Evolutionary conservation across 139 green algal genomes (phyloP), one percentile per base, ranked within the genome.

Genomic region (Bryopsis sp.): DNA sequence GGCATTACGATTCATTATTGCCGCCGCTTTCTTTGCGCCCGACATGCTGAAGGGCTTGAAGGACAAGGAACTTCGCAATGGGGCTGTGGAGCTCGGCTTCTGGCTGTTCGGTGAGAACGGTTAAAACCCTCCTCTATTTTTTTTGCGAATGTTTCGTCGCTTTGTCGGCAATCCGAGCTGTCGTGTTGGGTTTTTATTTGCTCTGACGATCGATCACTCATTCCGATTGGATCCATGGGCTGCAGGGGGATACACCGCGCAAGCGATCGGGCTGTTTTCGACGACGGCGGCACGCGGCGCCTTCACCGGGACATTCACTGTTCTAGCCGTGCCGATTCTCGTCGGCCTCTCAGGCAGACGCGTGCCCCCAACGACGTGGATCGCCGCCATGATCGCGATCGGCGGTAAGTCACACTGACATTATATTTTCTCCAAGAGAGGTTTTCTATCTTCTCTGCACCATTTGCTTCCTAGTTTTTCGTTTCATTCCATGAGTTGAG

Each of bases 241-340:
- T n/a, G n/a, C n/a, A n/a, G n/a, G n/a, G n/a, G n/a, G n/a, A n/a
- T 86, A 90, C 67, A 47, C 79, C 2, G 64, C 73, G 39, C 88
- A 95, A 67, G 67, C 74, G 0, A 31, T 83, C 22, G 88, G 79
- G 0, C 72, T 95, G 15, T 39, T 82, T 1, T 77, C 78, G 48
- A 88, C 85, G 2, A 81, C 91, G 35, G 88, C 88, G 4, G 82
- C 74, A 0, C 62, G 84, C 24, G 86, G 78, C 6, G 83, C 72
- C 36, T 89, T 95, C 57, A 76, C 95, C 2, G 84, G 73, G 48
- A 87, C 88, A 1, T 89, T 95, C 72, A 95, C 88, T 11, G 88
- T 95, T 0, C 72, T 95, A 33, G 71, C 82, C 6, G 88, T 95
- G n/a, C 89, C 89, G 4, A 64, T 92, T 28, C 58, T 95, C 43